phyloP scores from a whole-genome alignment of 495 filamentous ascomycete species.

The Aspergillus indologenus region DNA sequence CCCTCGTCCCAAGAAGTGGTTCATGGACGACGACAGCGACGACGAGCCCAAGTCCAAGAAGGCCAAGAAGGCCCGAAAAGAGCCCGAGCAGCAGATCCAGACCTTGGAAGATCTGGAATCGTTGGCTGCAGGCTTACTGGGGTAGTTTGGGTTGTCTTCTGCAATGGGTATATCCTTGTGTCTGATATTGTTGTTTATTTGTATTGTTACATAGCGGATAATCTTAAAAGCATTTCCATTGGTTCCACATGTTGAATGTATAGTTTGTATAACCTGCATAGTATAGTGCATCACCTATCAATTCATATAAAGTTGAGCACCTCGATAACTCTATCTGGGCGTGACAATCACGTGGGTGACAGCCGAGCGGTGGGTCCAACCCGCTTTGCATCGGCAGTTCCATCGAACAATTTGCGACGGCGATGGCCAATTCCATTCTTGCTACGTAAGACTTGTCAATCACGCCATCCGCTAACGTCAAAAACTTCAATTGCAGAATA shows the following conservation, averaged over 20 bases:
- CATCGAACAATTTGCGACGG: neutral
- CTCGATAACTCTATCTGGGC: neutral
- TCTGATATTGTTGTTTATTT: neutral
- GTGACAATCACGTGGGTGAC: neutral
- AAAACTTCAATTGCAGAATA: neutral
- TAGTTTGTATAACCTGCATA: too few species aligned
- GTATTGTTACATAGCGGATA: constrained; percentile 12
- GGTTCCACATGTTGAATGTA: too few species aligned
- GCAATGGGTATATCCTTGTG: constrained; percentile 9
- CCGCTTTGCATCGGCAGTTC: constrained; percentile 5
- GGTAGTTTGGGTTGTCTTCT: constrained; percentile 20
- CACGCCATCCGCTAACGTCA: constrained; percentile 12
- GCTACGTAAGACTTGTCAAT: constrained; percentile 12
- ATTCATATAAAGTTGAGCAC: too few species aligned
- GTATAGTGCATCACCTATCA: too few species aligned
- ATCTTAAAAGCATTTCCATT: constrained; percentile 20
- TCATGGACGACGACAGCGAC: constrained; percentile 38
- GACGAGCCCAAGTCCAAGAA: constrained; percentile 45
- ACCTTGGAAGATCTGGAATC: constrained; percentile 88
- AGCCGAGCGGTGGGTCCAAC: neutral
- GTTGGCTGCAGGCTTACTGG: constrained; percentile 78
- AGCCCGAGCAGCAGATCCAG: constrained; percentile 67
- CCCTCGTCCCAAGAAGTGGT: constrained; percentile 37
- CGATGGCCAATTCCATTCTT: neutral
- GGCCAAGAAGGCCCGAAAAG: constrained; percentile 36